Base-by-base conservation (phyloP, 345 rosid species). In the Hibiscus mutabilis region DNA sequence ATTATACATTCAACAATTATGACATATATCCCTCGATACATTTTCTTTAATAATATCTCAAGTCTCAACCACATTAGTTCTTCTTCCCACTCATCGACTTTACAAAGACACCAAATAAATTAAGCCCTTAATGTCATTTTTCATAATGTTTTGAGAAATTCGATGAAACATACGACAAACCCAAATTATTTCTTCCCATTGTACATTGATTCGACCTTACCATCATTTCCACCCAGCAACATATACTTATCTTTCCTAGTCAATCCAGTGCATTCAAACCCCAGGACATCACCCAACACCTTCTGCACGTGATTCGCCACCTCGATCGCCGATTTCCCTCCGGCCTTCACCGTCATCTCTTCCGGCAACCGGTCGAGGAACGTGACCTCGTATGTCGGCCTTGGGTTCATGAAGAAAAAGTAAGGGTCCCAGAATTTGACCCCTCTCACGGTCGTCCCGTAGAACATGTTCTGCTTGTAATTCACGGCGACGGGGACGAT, bases 341-440 rank as follows among this genome's bases (percentile, higher is more conserved):
- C 98, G 0, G 88, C 87, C 73, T 87, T 88, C n/a, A 85, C 82
- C 0, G 95, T 76, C 88, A 88, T 86, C 51, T 89, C 89, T 79
- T 85, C 88, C 18, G 97, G 97, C 79, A 94, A 71, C 12, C 91
- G 87, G 31, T 91, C 90, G 6, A 91, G 87, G 81, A 94, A 94
- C 1, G 87, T 88, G 31, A 76, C 82, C 73, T 91, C 90, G 64
- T 91, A 94, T 5, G 76, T 80, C 0, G 98, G 98, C 79, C 92
- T 83, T 1, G 97, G 97, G 77, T 94, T 91, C 97, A 94, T 94
- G 87, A 94, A 91, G 75, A 88, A 91, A 77, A 82, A 91, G 66
- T 94, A 91, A 4, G 91, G 87, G 76, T 94, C 98, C 97, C 96
- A 94, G 60, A 91, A 91, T 68, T 94, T 94, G 24, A 88, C 91